These are phyloP conservation scores for Lolium rigidum DNA, from an alignment of 176 grass and related monocot species.

Conservation along the genomic window DNA sequence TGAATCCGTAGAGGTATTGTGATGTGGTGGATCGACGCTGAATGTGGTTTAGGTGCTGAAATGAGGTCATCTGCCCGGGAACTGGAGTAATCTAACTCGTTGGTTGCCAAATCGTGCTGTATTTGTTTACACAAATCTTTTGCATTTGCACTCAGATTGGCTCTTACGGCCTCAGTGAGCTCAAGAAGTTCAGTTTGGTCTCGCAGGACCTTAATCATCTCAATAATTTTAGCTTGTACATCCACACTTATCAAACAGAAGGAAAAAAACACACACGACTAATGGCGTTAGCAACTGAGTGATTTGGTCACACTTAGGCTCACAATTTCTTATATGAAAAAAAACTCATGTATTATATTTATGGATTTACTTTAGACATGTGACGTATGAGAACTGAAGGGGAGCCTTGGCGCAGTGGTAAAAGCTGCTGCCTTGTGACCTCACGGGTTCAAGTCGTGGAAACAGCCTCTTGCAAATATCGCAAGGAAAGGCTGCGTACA, in stretches of 20 bases:
- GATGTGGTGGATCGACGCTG: not conserved
- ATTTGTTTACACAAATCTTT: not conserved
- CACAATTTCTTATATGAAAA: conserved; percentile 17
- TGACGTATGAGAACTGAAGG: not conserved
- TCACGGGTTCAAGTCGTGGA: too few species aligned
- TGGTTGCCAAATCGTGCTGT: not conserved
- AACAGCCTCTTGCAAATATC: too few species aligned
- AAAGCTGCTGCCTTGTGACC: too few species aligned
- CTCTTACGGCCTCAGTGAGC: not conserved
- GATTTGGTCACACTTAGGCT: not conserved
- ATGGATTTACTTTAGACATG: conserved; percentile 2
- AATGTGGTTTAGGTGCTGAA: not conserved
- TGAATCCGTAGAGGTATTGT: not conserved
- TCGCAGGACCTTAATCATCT: not conserved
- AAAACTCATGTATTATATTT: not conserved
- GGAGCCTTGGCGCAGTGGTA: too few species aligned
- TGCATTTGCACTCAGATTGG: not conserved
- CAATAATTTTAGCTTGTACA: not conserved
- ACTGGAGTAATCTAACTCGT: not conserved
- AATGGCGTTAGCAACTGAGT: not conserved
- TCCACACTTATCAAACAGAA: not conserved
- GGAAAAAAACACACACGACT: not conserved
- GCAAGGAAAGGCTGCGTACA: too few species aligned
- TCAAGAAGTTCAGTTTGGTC: not conserved
- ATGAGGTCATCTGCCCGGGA: not conserved